A percentile compares a stretch with the other conserved stretches of the same genome.
Evolutionary conservation across 2,329 filamentous ascomycete species (phyloP).

Genomic region (Gaeumannomyces sp.): DNA sequence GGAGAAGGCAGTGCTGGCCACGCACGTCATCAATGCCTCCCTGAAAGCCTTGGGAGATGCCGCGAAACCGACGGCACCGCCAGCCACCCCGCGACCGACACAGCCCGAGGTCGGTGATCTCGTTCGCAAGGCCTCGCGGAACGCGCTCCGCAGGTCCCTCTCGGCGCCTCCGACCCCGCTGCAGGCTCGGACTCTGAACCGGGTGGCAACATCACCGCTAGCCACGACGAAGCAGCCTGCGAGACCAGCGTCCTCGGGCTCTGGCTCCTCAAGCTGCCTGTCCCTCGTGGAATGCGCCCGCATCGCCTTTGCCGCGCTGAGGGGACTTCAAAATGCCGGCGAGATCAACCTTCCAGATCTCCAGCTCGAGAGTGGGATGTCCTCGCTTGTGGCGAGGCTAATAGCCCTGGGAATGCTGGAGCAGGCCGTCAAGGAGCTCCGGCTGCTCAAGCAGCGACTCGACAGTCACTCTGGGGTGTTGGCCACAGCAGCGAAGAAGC

Average conservation of each 20-base stretch:
- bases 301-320: constrained; percentile 58
- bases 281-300: constrained; percentile 64
- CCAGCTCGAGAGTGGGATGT: constrained; percentile 69
- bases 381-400: constrained; percentile 61
- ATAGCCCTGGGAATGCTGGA: constrained; percentile 58
- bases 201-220: constrained; percentile 49
- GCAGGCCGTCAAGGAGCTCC: constrained; percentile 63
- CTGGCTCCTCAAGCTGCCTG: constrained; percentile 36
- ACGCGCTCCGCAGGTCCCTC: constrained; percentile 45
- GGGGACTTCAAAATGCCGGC: constrained; percentile 48
- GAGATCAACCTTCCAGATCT: constrained; percentile 52
- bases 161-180: constrained; percentile 56
- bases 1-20: constrained; percentile 63
- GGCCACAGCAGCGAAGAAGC: constrained; percentile 19
- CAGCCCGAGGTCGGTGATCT: constrained; percentile 29
- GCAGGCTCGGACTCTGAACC: constrained; percentile 54
- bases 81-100: constrained; percentile 16
- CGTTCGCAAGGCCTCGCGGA: constrained; percentile 31
- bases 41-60: constrained; percentile 65
- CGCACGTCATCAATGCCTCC: constrained; percentile 64
- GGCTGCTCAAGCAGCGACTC: constrained; percentile 57
- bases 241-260: constrained; percentile 12
- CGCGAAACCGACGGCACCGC: constrained; percentile 42
- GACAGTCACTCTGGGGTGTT: constrained; percentile 30
- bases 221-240: constrained; percentile 24